A percentile compares a stretch with the other conserved stretches of the same genome.
Evolutionary conservation across 345 rosid species (phyloP).

Genomic region (Psidium guajava): DNA sequence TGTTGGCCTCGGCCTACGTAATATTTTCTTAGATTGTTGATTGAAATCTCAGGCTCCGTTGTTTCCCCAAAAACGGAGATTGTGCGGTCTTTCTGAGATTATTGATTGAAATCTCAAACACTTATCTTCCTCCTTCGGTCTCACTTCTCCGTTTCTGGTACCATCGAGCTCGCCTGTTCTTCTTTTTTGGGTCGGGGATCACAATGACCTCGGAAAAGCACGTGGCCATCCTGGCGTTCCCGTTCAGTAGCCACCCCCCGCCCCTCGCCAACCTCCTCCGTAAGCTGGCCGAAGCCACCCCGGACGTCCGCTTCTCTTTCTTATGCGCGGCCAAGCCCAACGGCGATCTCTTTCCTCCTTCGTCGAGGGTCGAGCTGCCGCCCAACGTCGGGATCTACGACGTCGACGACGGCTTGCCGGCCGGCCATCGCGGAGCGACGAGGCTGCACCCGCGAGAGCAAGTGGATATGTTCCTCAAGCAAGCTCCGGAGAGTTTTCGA

Average conservation of each 20-base stretch:
- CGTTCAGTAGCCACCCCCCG: conserved; percentile 19
- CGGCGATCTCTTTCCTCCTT: background rate
- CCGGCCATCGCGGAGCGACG: background rate
- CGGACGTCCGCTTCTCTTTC: conserved; percentile 6
- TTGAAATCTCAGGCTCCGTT: no score
- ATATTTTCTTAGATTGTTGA: no score
- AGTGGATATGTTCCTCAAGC: conserved; percentile 15
- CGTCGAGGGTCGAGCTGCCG: background rate
- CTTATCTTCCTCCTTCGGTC: no score
- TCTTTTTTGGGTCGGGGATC: background rate
- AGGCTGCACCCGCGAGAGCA: conserved; percentile 2
- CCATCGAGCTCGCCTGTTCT: no score
- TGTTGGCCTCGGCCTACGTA: no score
- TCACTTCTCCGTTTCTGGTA: no score
- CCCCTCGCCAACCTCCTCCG: conserved; percentile 14
- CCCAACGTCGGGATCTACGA: conserved; percentile 8
- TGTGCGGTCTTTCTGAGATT: no score
- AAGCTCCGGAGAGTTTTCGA: conserved; percentile 18
- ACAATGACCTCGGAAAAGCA: background rate
- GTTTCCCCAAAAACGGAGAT: no score
- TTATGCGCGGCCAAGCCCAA: conserved; percentile 5
- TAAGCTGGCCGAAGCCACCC: conserved; percentile 6
- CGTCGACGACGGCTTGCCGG: conserved; percentile 13
- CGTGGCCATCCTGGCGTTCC: conserved; percentile 22
- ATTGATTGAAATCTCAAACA: no score